phyloP scores from a whole-genome alignment of 495 filamentous ascomycete genomes.

The Staphylotrichum longicolle region DNA sequence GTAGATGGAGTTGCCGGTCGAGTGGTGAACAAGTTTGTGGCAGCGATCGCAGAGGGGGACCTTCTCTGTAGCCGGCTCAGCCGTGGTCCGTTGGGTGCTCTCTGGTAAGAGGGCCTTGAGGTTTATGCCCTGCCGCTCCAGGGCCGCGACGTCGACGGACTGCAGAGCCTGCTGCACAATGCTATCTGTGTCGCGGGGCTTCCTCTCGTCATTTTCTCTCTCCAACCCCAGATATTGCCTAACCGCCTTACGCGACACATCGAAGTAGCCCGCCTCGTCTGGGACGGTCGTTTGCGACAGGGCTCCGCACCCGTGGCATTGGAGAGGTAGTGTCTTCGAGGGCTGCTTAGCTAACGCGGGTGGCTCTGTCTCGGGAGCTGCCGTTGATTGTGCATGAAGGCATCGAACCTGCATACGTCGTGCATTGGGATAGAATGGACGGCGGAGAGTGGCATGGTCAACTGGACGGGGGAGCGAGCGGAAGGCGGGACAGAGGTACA shows the following conservation, averaged over 20 bases:
- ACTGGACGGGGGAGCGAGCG: constrained; percentile 1
- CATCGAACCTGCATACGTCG: constrained; percentile 28
- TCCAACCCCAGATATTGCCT: constrained; percentile 44
- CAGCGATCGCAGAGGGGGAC: constrained; percentile 78
- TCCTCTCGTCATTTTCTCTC: constrained; percentile 20
- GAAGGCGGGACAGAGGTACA: constrained; percentile 47
- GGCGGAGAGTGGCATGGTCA: constrained; percentile 6
- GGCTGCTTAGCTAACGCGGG: not conserved
- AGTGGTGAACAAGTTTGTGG: constrained; percentile 74
- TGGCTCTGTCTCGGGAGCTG: not conserved
- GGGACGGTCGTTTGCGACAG: constrained; percentile 68
- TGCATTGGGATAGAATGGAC: constrained; percentile 23
- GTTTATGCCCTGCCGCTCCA: constrained; percentile 46
- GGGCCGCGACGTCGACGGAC: constrained; percentile 39
- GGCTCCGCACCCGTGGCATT: constrained; percentile 89
- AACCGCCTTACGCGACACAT: constrained; percentile 52
- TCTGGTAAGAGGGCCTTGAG: constrained; percentile 32
- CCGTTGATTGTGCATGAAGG: constrained; percentile 30
- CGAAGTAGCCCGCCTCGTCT: constrained; percentile 76
- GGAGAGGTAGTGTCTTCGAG: constrained; percentile 48
- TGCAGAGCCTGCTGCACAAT: constrained; percentile 42
- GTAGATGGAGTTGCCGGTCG: constrained; percentile 61
- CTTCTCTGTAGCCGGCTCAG: constrained; percentile 3
- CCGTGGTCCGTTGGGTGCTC: constrained; percentile 15
- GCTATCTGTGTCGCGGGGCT: constrained; percentile 34